These are phyloP conservation scores for Yamadazyma kanchanaburiensis DNA, from an alignment of 1,139 yeast species.

Conservation along the genomic window DNA sequence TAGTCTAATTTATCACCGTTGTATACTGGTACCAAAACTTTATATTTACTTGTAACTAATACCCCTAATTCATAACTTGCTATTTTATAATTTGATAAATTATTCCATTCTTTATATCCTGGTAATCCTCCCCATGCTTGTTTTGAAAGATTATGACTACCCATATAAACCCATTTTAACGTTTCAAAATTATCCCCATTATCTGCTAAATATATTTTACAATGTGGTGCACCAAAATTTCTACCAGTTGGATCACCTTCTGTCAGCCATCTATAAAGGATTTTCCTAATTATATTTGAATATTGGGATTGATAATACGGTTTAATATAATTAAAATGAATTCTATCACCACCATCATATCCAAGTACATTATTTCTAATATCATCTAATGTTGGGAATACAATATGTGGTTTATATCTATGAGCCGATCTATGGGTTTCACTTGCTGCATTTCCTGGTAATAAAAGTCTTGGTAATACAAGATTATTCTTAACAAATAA, in stretches of 20 bases:
- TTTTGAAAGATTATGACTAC: conserved; percentile 63
- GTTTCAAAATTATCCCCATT: conserved; percentile 48
- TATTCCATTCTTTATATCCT: conserved; percentile 13
- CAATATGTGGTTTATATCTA: conserved; percentile 42
- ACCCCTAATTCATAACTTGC: conserved; percentile 60
- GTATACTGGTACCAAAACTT: conserved; percentile 33
- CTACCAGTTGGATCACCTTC: conserved; percentile 19
- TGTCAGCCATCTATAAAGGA: conserved; percentile 28
- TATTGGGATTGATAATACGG: conserved; percentile 22
- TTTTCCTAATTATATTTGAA: conserved; percentile 32
- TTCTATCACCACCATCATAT: conserved; percentile 50
- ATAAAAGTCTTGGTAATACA: conserved; percentile 14
- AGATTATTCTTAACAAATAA: conserved; percentile 15
- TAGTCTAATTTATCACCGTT: no score
- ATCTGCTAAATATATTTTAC: conserved; percentile 38
- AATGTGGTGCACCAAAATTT: conserved; percentile 37
- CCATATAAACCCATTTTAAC: conserved; percentile 60
- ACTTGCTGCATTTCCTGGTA: conserved; percentile 27
- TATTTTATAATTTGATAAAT: conserved; percentile 21
- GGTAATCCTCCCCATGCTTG: conserved; percentile 68
- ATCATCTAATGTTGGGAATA: conserved; percentile 56
- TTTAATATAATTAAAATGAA: conserved; percentile 44
- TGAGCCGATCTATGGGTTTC: conserved; percentile 20
- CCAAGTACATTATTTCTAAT: conserved; percentile 44
- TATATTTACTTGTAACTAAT: conserved; percentile 24